Evolutionary conservation across 257 asterid species (phyloP), one percentile per base, ranked within the genome.

Genomic region (Mentha longifolia): DNA sequence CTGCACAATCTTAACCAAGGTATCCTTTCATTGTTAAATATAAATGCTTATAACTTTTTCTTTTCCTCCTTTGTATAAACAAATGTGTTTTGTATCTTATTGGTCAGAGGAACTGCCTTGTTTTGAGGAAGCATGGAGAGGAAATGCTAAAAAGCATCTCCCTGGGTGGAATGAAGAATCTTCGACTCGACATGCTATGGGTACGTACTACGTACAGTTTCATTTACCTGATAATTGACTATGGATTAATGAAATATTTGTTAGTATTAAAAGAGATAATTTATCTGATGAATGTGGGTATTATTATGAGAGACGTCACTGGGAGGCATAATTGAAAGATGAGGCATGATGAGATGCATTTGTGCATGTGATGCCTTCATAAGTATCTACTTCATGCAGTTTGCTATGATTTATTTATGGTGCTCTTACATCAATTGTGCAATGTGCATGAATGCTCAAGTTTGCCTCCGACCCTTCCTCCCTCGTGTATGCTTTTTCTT

Each of bases 1-100:
- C 77, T 95, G 77, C 98, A 92, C 84, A 95, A 95, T 74, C 83
- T 95, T 45, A 75, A 95, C 46, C 87, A 91, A 87, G 92, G 99
- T 91, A 80, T 20, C 17, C 56, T 25, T 46, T 19, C 15, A 14
- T 35, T 49, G 37, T 19, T 9, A n/a, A 39, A 9, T 20, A 22
- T 67, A 35, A 20, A 54, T 60, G n/a, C n/a, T 28, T 31, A 42
- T 39, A 13, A 58, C 39, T 41, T 19, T 55, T 1, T 9, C 47
- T 0, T 15, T 60, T 58, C 16, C 3, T 0, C 62, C 39, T 42
- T 47, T 52, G 75, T 43, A 43, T n/a, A 61, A 65, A 63, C 61
- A 28, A 58, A 63, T 45, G 11, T 56, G 68, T 66, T 50, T 51
- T 50, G 12, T 63, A 15, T 28, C 11, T 52, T 67, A 61, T 67